These are phyloP conservation scores for Ganoderma lucidum DNA, from an alignment of 1,284 basidiomycete species.

Conservation along the genomic window DNA sequence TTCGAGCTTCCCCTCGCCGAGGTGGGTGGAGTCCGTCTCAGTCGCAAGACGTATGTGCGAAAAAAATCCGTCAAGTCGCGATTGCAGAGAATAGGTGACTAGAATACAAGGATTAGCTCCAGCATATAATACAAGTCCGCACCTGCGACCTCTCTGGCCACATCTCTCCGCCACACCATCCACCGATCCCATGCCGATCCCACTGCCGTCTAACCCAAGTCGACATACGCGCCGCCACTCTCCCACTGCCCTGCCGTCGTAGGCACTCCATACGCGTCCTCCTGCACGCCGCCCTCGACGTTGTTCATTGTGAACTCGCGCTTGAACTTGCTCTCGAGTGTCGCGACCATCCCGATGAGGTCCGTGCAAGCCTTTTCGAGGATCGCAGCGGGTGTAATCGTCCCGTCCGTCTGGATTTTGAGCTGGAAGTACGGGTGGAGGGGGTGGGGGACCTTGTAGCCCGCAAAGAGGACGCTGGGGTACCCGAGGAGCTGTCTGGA, in stretches of 20 bases:
- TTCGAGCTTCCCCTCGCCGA: background rate
- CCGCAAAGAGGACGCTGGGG: slow-evolving; percentile 91
- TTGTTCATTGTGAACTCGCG: slow-evolving; percentile 81
- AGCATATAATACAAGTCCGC: slow-evolving; percentile 20
- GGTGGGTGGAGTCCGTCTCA: too few relatives aligned
- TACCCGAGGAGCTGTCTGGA: slow-evolving; percentile 86
- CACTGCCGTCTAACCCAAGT: slow-evolving; percentile 48
- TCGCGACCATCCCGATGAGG: slow-evolving; percentile 80
- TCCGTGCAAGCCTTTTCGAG: slow-evolving; percentile 88
- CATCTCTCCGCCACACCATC: background rate
- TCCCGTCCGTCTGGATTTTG: slow-evolving; percentile 96
- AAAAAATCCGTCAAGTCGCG: background rate
- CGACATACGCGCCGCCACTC: slow-evolving; percentile 69
- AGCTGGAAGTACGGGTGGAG: slow-evolving; percentile 93
- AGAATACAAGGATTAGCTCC: slow-evolving; percentile 27
- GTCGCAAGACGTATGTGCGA: too few relatives aligned
- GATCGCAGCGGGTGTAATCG: slow-evolving; percentile 82
- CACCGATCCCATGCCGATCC: background rate
- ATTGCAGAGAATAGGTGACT: slow-evolving; percentile 5
- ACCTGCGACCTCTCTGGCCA: slow-evolving; percentile 8
- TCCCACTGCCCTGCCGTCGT: slow-evolving; percentile 48
- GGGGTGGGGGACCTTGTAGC: slow-evolving; percentile 98
- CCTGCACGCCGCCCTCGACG: slow-evolving; percentile 59
- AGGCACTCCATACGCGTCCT: slow-evolving; percentile 66
- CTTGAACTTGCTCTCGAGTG: slow-evolving; percentile 77